Evolutionary conservation across 2,329 filamentous ascomycete genomes (phyloP), one percentile per base, ranked within the genome.

Genomic region (Alternaria panax): DNA sequence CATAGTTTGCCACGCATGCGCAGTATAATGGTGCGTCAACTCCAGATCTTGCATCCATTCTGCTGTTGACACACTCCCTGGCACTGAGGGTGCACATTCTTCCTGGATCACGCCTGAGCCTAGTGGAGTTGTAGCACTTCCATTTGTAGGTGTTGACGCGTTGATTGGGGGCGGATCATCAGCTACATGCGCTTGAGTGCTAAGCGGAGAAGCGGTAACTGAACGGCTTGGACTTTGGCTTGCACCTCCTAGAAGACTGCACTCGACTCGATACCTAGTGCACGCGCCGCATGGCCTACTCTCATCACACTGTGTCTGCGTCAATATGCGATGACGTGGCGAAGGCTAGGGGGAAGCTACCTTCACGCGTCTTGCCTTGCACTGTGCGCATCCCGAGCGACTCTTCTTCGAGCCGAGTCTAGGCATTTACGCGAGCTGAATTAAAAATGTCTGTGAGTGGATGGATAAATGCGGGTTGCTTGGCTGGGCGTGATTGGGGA

Each of bases 21-120:
- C 65, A 16, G 71, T 73, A 51, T 67, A 71, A 34, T 73, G 70
- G 48, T 73, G 66, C 68, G 72, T 74, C 46, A 74, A 46, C 56
- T 74, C 71, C 28, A 73, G 61, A 48, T 74, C 71, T 41, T 63
- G 60, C 51, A 69, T 67, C 72, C 72, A 74, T 25, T 60, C 58
- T 9, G 43, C 58, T 9, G 50, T 40, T 8, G 50, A 32, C 2
- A 20, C 24, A 42, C 46, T 58, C 12, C 22, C 34, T 7, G 41
- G 40, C 5, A 20, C 22, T 9, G 52, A 32, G 4, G 62, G n/a
- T 7, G 43, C 18, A 25, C 40, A 42, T 27, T 30, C 12, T 16
- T 48, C 34, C 27, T 47, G 45, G 7, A 41, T 22, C 28, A 20
- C 18, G 3, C 27, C 4, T 5, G 40, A 20, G 12, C 42, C 16